Base-by-base conservation (phyloP, 2,329 filamentous ascomycete genomes). In the Alternaria gansuensis region DNA sequence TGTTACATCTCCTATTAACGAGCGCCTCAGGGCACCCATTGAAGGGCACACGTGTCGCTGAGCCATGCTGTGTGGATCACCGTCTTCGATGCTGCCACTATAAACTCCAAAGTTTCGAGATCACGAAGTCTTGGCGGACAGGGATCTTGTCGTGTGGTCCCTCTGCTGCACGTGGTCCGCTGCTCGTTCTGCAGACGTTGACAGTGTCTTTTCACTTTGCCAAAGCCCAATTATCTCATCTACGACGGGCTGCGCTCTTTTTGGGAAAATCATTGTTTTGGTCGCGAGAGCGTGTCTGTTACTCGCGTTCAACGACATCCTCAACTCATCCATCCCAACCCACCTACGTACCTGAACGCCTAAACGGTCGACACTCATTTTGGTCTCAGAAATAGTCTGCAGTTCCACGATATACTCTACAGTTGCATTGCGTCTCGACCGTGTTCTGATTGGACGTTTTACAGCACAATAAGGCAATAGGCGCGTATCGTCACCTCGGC, bases 1-100 rank as follows among this genome's bases (percentile, higher is more conserved):
- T n/a, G 62, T 29, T 40, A 66, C 65, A 26, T 75, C 69, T 23
- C 53, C 62, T 26, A 45, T 34, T 2, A 75, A 33, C 9, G 65
- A 67, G 39, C 70, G 69, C 57, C 70, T 51, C 48, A 76, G 57
- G 17, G 64, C 63, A 57, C 73, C 73, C 67, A 74, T 63, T 54
- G 75, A 71, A n/a, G 74, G 70, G 71, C 70, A 72, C 55, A 75
- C 60, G 51, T 71, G 69, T 65, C 68, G 73, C 59, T 73, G 73
- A 56, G 72, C 72, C 75, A 77, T 77, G 69, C 62, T 63, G 64
- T 64, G 57, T 64, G 63, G 54, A 62, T 67, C 66, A 62, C 44
- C 23, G 36, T 57, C 34, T 21, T 36, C 54, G 40, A 46, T 63
- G 54, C 45, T 31, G 63, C 63, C 57, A 49, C 51, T 45, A 29